Evolutionary conservation across 305 asterid species (phyloP), one percentile per base, ranked within the genome.

Genomic region (Fraxinus dipetala): DNA sequence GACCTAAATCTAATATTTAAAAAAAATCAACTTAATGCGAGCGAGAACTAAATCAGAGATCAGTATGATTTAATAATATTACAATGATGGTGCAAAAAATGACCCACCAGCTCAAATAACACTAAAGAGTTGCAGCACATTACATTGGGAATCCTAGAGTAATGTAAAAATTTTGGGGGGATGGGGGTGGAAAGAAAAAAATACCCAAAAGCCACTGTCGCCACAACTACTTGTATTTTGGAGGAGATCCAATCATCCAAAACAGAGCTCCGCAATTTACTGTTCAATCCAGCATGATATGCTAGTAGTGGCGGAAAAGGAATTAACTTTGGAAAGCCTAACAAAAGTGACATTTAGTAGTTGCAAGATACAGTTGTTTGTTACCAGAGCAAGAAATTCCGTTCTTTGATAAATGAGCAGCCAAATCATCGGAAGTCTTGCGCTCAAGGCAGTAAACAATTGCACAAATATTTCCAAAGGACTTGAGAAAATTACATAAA

Each of bases 141-240:
- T 5, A 83, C 35, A 32, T 36, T 40, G 81, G 48, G 45, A 51
- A 77, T 38, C 54, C 70, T 34, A 76, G 14, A 75, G 70, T 59
- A 24, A 2, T 77, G 72, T 70, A 78, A 59, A 28, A 11, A 54
- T 45, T 1, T 54, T n/a, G 22, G 70, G 74, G 54, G 76, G 80
- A 82, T 59, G 76, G 0, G 80, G 59, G 61, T 70, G 45, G 77
- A 78, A 80, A 65, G 77, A 70, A 8, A 75, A 80, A 31, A 91
- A 75, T 90, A 95, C 99, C 99, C 99, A 88, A 95, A 95, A 73
- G 99, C 99, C 79, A 95, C 98, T 61, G 99, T 95, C 72, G 99
- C 99, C 83, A 90, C 99, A 54, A 95, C 93, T 26, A 94, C 96
- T 90, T 95, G 97, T 81, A 91, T 94, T 91, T 91, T 94, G 73